These are phyloP conservation scores for Microsporum audouinii DNA, from an alignment of 2,329 filamentous ascomycete genomes.

Conservation along the genomic window DNA sequence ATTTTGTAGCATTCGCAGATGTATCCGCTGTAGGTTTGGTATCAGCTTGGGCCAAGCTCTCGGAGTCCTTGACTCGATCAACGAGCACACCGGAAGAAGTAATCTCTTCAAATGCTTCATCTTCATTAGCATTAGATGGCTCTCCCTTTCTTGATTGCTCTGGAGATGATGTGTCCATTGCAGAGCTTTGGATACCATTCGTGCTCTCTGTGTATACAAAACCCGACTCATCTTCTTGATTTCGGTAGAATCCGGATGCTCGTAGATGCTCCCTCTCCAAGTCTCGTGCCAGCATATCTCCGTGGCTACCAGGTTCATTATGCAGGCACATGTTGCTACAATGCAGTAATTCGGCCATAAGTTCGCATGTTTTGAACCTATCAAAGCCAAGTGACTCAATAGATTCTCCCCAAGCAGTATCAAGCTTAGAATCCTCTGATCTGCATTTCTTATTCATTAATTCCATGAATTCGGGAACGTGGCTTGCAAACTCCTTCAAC, in stretches of 20 bases:
- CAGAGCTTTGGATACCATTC: slow-evolving; percentile 21
- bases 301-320: slow-evolving; percentile 82
- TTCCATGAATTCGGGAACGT: slow-evolving; percentile 88
- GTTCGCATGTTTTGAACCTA: slow-evolving; percentile 94
- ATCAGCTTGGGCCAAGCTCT: slow-evolving; percentile 38
- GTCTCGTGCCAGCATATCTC: slow-evolving; percentile 70
- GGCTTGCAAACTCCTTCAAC: slow-evolving; percentile 74
- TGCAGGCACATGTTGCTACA: slow-evolving; percentile 97
- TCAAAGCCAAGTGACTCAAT: slow-evolving; percentile 95
- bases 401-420: slow-evolving; percentile 77
- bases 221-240: slow-evolving; percentile 38
- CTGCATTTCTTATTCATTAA: slow-evolving; percentile 47
- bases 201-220: slow-evolving; percentile 46
- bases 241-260: slow-evolving; percentile 57
- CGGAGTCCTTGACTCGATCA: slow-evolving; percentile 60
- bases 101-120: slow-evolving; percentile 92
- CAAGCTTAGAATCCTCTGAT: slow-evolving; percentile 38
- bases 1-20: slow-evolving; percentile 31
- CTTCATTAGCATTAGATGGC: slow-evolving; percentile 43
- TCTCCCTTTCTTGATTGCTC: slow-evolving; percentile 44
- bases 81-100: slow-evolving; percentile 55
- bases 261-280: slow-evolving; percentile 66
- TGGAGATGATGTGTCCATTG: not conserved
- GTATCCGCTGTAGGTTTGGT: slow-evolving; percentile 14
- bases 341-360: slow-evolving; percentile 94